These are phyloP conservation scores for Candida ascalaphidarum DNA, from an alignment of 805 yeast species.

Conservation along the genomic window DNA sequence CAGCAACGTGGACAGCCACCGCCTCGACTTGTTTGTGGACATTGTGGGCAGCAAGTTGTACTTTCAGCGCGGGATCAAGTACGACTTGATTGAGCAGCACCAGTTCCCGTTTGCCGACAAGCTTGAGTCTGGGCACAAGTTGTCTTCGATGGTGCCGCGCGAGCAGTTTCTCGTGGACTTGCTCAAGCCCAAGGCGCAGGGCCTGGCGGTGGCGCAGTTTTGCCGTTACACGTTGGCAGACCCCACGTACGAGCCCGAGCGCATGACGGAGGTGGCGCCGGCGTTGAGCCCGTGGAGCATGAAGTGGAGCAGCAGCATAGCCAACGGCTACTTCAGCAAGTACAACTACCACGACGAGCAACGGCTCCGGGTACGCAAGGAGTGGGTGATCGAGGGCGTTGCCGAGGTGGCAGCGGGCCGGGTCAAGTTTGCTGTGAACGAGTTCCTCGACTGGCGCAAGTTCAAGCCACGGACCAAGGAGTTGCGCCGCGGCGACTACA, in stretches of 20 bases:
- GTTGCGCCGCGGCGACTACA: slow-evolving; percentile 21
- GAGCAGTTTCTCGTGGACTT: slow-evolving; percentile 26
- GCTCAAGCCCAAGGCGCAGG: slow-evolving; percentile 26
- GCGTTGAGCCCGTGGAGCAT: slow-evolving; percentile 25
- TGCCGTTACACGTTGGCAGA: slow-evolving; percentile 20
- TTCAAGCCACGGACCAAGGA: slow-evolving; percentile 17
- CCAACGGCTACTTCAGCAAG: slow-evolving; percentile 16
- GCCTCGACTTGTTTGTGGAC: slow-evolving; percentile 29
- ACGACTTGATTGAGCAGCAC: slow-evolving; percentile 19
- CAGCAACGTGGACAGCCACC: slow-evolving; percentile 15
- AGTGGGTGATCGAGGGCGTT: slow-evolving; percentile 28
- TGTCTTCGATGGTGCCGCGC: slow-evolving; percentile 16
- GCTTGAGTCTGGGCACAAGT: slow-evolving; percentile 1
- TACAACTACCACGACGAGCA: slow-evolving; percentile 29
- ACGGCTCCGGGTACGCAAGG: slow-evolving; percentile 15
- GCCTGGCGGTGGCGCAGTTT: slow-evolving; percentile 24
- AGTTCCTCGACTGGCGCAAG: slow-evolving; percentile 29
- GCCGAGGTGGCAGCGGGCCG: slow-evolving; percentile 15
- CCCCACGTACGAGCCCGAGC: slow-evolving; percentile 28
- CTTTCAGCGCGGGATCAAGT: slow-evolving; percentile 21
- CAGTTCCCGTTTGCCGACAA: slow-evolving; percentile 18
- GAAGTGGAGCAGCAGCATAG: slow-evolving; percentile 24
- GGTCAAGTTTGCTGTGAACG: slow-evolving; percentile 22
- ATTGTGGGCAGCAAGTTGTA: slow-evolving; percentile 30
- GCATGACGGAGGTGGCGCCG: slow-evolving; percentile 10